Conservation (phyloP, 140 eudicot species). For the Anethum foeniculum region DNA sequence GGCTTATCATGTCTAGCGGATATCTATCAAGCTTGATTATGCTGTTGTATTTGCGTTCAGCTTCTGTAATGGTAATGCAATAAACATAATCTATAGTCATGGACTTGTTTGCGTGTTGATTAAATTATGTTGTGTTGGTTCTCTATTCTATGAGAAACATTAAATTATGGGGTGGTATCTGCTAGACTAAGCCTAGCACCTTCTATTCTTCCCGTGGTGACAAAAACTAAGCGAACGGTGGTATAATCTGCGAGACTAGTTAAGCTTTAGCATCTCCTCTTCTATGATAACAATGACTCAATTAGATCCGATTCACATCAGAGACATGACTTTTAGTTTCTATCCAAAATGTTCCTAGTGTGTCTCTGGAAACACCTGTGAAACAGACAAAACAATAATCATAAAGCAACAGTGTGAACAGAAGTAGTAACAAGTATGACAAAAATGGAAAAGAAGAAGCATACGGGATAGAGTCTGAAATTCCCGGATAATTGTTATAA, state of each 20-base stretch:
- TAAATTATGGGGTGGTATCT: background rate
- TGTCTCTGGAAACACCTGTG: background rate
- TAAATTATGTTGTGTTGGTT: background rate
- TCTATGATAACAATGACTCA: background rate
- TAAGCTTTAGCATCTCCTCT: no score
- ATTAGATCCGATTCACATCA: background rate
- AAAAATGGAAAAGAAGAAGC: background rate
- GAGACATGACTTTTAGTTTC: background rate
- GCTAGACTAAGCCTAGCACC: background rate
- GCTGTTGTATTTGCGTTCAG: background rate
- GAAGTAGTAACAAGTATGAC: background rate
- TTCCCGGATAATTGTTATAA: no score
- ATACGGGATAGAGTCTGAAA: no score
- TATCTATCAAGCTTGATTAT: background rate
- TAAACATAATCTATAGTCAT: background rate
- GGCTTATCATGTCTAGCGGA: background rate
- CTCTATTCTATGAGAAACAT: background rate
- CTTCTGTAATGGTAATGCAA: background rate
- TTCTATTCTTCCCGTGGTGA: background rate
- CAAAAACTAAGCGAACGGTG: no score
- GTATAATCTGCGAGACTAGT: no score
- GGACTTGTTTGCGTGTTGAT: background rate
- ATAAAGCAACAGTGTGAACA: background rate
- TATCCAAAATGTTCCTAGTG: conserved; percentile 1
- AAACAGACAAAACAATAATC: background rate